Evolutionary conservation across 208 protist genomes (phyloP), one percentile per base, ranked within the genome.

Genomic region (Leishmania tropica): DNA sequence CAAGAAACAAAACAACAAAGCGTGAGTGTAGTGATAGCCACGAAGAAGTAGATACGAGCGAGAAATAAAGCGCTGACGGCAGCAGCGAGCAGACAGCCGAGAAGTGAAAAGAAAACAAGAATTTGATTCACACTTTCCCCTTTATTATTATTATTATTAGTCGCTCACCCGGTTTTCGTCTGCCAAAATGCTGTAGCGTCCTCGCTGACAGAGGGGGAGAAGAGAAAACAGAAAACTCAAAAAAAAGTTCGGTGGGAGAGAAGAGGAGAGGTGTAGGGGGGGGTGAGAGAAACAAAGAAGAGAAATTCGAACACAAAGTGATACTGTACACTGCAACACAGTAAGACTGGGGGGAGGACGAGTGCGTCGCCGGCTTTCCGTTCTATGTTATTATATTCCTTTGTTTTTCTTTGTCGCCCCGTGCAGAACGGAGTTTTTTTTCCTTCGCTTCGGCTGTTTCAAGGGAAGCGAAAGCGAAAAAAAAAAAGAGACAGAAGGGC

Each of bases 41-140:
- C n/a, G 67, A 35, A 76, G 67, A 64, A 54, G 62, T 31, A 76
- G 60, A 56, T 70, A 37, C 79, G 28, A 80, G 5, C 31, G 53
- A 58, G 10, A 65, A 47, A 37, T 42, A 10, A 28, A 76, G 56
- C n/a, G 56, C 24, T 19, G 60, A 37, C 4, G 10, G 60, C 13
- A n/a, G n/a, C 60, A 67, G 31, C 2, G 31, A 67, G 3, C n/a
- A 40, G 11, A 67, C 28, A 67, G n/a, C 60, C n/a, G 60, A 67
- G 11, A 11, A 13, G 60, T 19, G n/a, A 37, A 19, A 67, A 64
- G 0, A 24, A 7, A 31, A 62, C 6, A 24, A 28, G 11, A 62
- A 62, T 13, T 31, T 11, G 3, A 31, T 37, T 75, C 45, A 7
- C 45, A 19, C 11, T 42, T 56, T 42, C 42, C 15, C 37, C 40